Base-by-base conservation (phyloP, 495 filamentous ascomycete species). In the Podospora anserina region DNA sequence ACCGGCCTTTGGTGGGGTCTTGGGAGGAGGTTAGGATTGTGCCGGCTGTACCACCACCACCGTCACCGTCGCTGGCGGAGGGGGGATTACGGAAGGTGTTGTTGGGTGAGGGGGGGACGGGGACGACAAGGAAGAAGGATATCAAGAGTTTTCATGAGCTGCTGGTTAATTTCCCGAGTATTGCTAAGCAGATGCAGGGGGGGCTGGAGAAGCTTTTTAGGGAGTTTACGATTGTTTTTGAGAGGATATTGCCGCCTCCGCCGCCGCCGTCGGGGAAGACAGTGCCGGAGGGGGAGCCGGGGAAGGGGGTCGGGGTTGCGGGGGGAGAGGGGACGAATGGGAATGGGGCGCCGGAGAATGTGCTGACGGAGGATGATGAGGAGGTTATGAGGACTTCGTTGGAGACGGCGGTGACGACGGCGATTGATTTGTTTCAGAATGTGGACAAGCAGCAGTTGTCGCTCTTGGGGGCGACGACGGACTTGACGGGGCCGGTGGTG, bases 381-480 rank as follows among this genome's bases (percentile, higher is more conserved):
- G 89, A 94, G 69, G 79, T 91, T 15, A 93, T 99, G 88, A 85
- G 93, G 60, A 88, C 87, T 7, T 90, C 91, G 11, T 74, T 98
- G 63, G 96, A 99, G 80, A 94, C 89, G 1, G 93, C 93, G 2
- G 92, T 99, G 19, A 97, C 92, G 5, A 89, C 91, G 15, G 95
- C 94, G 0, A 97, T 97, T 70, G 96, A 98, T 77, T 84, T 98
- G 1, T 99, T 99, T 69, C 93, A 97, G 72, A 86, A 89, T 59
- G 94, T 98, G 19, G 96, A 99, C 71, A 97, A 97, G 72, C 91
- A 96, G 68, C 96, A 98, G 75, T 80, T 99, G 57, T 96, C 94
- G 16, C 85, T 94, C 26, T 86, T 99, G 18, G 96, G 93, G 7
- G 90, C 94, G 7, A 96, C 92, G 4, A 99, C 96, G 3, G 93